These are phyloP conservation scores for Mucor ambiguus DNA, from an alignment of 371 early-diverging fungal species.

Conservation along the genomic window DNA sequence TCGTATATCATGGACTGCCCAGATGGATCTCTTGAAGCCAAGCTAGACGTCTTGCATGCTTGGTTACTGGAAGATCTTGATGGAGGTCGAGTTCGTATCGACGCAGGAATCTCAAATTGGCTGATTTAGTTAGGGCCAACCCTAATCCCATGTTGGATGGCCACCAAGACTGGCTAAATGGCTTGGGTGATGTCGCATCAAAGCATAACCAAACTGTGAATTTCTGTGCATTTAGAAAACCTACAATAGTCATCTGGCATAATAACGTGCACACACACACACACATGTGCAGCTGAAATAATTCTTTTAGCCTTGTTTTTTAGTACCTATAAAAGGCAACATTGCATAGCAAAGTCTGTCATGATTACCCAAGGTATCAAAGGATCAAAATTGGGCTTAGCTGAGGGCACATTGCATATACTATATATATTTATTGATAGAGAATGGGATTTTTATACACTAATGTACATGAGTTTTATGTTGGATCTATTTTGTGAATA, in stretches of 20 bases:
- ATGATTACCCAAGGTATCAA: background rate
- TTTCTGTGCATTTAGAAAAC: background rate
- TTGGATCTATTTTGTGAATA: background rate
- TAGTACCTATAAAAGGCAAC: background rate
- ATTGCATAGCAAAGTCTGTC: background rate
- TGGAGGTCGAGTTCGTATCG: conserved; percentile 13
- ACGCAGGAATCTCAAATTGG: conserved; percentile 25
- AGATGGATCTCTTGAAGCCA: background rate
- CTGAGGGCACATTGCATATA: background rate
- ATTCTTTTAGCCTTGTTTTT: background rate
- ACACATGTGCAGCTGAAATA: background rate
- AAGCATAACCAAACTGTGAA: background rate
- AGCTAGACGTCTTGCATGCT: conserved; percentile 18
- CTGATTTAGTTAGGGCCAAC: conserved; percentile 2
- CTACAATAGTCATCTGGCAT: background rate
- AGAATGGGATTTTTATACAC: background rate
- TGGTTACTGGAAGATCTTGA: conserved; percentile 15
- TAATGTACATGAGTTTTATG: background rate
- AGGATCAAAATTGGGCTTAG: background rate
- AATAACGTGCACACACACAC: background rate
- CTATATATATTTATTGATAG: background rate
- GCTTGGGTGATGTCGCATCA: conserved; percentile 15
- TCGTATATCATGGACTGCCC: conserved; percentile 19
- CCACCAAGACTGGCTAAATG: conserved; percentile 17
- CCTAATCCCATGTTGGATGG: conserved; percentile 23